Evolutionary conservation across 345 rosid genomes (phyloP).

Genomic region (Populus ilicifolia): DNA sequence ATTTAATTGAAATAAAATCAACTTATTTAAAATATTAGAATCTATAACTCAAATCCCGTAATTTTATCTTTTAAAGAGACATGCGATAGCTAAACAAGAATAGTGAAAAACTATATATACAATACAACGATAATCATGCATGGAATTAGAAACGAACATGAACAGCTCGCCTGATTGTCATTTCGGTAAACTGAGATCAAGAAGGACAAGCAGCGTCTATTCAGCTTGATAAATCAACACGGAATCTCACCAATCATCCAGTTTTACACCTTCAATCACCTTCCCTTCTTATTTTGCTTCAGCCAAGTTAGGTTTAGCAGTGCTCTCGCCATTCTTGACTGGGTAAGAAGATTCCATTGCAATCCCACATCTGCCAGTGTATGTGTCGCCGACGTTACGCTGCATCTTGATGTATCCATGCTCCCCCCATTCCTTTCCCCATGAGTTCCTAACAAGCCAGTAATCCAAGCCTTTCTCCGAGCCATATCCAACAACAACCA

Average conservation of each 20-base stretch:
- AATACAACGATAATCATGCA: conserved; percentile 15
- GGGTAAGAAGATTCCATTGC: conserved; percentile 31
- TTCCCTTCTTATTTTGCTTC: not conserved
- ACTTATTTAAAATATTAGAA: too few relatives aligned
- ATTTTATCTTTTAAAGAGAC: too few relatives aligned
- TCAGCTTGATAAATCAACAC: not conserved
- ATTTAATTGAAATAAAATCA: too few relatives aligned
- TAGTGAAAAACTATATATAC: conserved; percentile 1
- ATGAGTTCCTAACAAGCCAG: conserved; percentile 27
- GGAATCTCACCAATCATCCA: not conserved
- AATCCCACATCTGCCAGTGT: conserved; percentile 25
- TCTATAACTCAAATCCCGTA: too few relatives aligned
- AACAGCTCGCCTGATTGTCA: not conserved
- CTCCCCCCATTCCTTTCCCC: conserved; percentile 24
- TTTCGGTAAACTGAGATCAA: not conserved
- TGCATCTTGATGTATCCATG: conserved; percentile 25
- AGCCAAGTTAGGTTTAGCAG: not conserved
- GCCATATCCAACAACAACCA: conserved; percentile 22
- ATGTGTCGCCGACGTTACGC: conserved; percentile 9
- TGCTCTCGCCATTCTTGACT: conserved; percentile 8
- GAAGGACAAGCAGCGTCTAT: not conserved
- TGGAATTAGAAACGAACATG: conserved; percentile 7
- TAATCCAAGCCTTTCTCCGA: conserved; percentile 17
- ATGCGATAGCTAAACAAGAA: too few relatives aligned
- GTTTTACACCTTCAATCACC: not conserved